phyloP scores from a whole-genome alignment of 352 stramenopile species.

The Globisporangium nodosum region DNA sequence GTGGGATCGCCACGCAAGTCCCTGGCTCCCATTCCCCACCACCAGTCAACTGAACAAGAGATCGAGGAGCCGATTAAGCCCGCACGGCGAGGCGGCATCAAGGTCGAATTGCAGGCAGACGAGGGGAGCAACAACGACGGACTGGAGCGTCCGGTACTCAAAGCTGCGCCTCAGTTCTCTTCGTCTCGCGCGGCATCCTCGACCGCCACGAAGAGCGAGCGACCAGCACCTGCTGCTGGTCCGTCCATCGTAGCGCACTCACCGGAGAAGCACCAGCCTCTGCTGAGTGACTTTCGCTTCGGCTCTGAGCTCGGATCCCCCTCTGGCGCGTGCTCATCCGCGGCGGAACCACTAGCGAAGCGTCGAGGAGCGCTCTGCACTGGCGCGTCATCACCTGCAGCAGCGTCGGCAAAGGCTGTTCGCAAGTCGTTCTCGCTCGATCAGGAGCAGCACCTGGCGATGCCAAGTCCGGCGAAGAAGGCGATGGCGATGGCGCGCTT shows the following conservation, averaged over 20 bases:
- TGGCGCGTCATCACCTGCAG: constrained; percentile 8
- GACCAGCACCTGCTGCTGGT: neutral
- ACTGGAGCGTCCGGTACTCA: constrained; percentile 4
- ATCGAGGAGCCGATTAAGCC: neutral
- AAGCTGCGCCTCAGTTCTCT: constrained; percentile 8
- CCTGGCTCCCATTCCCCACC: neutral
- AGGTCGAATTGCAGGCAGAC: constrained; percentile 9
- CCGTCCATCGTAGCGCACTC: neutral
- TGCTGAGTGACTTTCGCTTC: constrained; percentile 39
- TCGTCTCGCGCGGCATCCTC: neutral
- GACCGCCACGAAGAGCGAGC: constrained; percentile 5
- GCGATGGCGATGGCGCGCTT: neutral
- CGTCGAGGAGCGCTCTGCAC: constrained; percentile 10
- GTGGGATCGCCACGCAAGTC: neutral
- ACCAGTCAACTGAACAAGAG: neutral
- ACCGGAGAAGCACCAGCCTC: constrained; percentile 11
- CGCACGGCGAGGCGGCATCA: constrained; percentile 14
- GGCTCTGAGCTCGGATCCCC: constrained; percentile 12
- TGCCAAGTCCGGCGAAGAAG: constrained; percentile 15
- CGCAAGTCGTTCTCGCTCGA: constrained; percentile 24
- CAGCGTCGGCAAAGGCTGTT: neutral
- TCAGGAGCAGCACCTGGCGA: constrained; percentile 12
- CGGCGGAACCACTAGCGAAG: constrained; percentile 17
- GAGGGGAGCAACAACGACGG: neutral
- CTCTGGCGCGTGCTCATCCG: neutral